phyloP scores from a whole-genome alignment of 331 rosid genomes.

The Telfairia occidentalis region DNA sequence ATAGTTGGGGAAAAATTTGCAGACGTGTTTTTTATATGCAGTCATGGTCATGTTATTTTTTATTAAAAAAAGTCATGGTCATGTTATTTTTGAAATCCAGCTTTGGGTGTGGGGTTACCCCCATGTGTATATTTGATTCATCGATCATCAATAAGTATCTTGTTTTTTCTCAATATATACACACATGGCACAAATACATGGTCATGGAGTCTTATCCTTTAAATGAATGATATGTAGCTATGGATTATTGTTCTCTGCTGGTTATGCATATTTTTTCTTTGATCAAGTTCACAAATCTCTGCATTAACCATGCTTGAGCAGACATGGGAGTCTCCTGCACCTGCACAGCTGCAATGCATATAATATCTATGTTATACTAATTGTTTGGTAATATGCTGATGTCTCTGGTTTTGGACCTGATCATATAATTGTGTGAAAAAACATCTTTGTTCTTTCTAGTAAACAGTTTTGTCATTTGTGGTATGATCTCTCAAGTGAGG shows the following conservation, averaged over 20 bases:
- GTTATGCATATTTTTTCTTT: background rate
- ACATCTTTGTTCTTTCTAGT: background rate
- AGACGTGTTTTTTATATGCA: background rate
- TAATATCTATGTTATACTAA: background rate
- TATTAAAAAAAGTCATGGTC: no score
- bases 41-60: no score
- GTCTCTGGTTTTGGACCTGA: background rate
- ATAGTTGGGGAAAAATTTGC: constrained; percentile 21
- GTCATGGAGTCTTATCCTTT: background rate
- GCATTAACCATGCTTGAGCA: background rate
- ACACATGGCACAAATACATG: background rate
- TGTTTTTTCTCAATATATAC: background rate
- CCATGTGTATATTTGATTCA: background rate
- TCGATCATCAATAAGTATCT: background rate
- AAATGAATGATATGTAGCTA: background rate
- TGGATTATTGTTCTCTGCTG: background rate
- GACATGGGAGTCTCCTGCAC: background rate
- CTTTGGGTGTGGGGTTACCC: background rate
- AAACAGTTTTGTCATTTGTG: background rate
- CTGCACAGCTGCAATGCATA: background rate
- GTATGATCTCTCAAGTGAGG: background rate
- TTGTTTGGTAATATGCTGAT: background rate
- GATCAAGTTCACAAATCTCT: background rate
- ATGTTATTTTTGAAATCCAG: background rate
- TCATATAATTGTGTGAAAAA: background rate